Percentiles rank a stretch among this genome's conserved stretches.
These are phyloP conservation scores for Sporobolomyces roseus DNA, from an alignment of 768 basidiomycete genomes.

Conservation along the genomic window DNA sequence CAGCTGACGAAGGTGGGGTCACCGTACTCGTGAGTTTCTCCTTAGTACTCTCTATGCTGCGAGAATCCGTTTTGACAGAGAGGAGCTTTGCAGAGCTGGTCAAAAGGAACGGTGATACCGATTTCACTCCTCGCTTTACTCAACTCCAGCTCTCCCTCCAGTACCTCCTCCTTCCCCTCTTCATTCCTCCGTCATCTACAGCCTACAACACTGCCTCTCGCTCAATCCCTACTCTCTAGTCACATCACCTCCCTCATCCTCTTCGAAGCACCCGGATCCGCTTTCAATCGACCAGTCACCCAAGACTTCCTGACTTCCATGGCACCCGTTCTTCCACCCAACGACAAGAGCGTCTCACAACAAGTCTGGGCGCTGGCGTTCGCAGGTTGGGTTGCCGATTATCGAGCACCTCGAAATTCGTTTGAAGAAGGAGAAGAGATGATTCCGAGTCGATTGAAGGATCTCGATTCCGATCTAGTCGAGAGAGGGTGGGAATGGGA, in stretches of 20 bases:
- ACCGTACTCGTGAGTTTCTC: conserved; percentile 23
- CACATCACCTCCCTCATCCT: conserved; percentile 18
- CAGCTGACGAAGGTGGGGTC: conserved; percentile 4
- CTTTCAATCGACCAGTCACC: conserved; percentile 26
- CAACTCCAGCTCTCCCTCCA: neutral
- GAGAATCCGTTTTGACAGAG: neutral
- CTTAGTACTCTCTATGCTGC: neutral
- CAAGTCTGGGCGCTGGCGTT: conserved; percentile 23
- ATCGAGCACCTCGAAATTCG: conserved; percentile 2
- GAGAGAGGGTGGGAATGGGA: conserved; percentile 23
- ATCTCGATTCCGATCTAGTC: conserved; percentile 5
- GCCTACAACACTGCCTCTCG: neutral
- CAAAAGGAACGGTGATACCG: conserved; percentile 36
- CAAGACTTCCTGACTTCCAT: conserved; percentile 28
- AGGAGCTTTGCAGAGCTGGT: conserved; percentile 39
- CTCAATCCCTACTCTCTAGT: neutral
- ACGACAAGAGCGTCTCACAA: conserved; percentile 5
- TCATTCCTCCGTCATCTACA: conserved; percentile 10
- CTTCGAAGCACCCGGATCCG: conserved; percentile 37
- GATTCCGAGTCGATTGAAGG: neutral
- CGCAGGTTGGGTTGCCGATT: conserved; percentile 29
- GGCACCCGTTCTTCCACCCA: conserved; percentile 16
- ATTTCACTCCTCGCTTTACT: conserved; percentile 36
- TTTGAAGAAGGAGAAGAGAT: neutral
- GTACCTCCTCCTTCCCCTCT: neutral